Percentiles rank a stretch among this genome's conserved stretches.
Conservation (phyloP, 495 filamentous ascomycete species). For the Penicillium waksmanii region DNA sequence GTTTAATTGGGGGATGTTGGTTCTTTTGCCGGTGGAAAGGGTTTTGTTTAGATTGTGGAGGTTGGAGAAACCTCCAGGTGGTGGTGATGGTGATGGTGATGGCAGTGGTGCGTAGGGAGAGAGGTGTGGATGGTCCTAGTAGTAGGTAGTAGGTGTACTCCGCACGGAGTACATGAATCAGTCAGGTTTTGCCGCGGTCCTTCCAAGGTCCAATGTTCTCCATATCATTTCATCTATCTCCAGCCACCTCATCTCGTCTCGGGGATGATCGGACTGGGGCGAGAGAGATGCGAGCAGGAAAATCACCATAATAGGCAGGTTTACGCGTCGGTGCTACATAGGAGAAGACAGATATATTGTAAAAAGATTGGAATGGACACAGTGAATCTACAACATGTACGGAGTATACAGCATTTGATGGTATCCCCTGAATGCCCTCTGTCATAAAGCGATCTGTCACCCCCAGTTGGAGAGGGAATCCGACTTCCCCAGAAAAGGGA, state of each 20-base stretch:
- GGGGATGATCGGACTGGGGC: not conserved
- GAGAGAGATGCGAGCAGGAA: not conserved
- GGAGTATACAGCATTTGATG: not conserved
- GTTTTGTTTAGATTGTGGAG: conserved; percentile 51
- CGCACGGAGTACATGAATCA: too few species aligned
- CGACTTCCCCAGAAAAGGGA: not conserved
- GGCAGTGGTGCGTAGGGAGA: not conserved
- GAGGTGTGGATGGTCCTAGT: not conserved
- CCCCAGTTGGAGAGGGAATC: too few species aligned
- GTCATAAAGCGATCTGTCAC: too few species aligned
- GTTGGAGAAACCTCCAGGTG: conserved; percentile 53
- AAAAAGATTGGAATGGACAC: not conserved
- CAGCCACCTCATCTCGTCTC: not conserved
- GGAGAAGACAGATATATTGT: not conserved
- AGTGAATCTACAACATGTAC: not conserved
- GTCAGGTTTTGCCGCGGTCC: not conserved
- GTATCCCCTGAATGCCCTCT: not conserved
- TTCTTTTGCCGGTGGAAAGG: conserved; percentile 59
- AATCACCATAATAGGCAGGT: conserved; percentile 15
- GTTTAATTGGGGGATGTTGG: conserved; percentile 54
- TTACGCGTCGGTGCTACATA: conserved; percentile 10
- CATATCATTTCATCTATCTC: not conserved
- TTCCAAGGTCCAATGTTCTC: not conserved
- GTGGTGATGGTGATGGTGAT: not conserved
- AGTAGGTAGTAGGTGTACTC: too few species aligned